A percentile compares a stretch with the other conserved stretches of the same genome.
phyloP scores from a whole-genome alignment of 805 yeast genomes.

The Candida awuae region DNA sequence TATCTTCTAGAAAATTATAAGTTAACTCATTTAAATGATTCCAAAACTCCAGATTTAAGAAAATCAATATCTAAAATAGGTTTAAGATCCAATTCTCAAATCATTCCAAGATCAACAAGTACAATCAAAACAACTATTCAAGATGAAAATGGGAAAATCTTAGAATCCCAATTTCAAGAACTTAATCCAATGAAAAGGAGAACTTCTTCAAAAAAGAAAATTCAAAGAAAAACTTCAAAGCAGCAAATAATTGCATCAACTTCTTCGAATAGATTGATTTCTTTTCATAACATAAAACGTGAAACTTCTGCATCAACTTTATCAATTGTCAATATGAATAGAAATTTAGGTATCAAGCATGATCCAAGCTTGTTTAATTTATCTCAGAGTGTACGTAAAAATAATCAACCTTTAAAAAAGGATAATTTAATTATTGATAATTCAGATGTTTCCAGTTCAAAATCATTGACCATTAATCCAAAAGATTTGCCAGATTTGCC shows the following conservation, averaged over 20 bases:
- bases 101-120: constrained; percentile 25
- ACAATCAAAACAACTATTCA: constrained; percentile 28
- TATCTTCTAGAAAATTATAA: constrained; percentile 29
- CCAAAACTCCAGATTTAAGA: constrained; percentile 1
- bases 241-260: constrained; percentile 36
- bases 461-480: constrained; percentile 16
- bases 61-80: constrained; percentile 9
- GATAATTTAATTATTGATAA: constrained; percentile 1
- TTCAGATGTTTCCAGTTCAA: constrained; percentile 6
- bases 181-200: constrained; percentile 1
- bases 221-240: constrained; percentile 25
- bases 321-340: constrained; percentile 14
- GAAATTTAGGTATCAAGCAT: constrained; percentile 7
- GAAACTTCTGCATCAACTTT: constrained; percentile 8
- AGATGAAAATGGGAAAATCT: constrained; percentile 27
- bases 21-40: constrained; percentile 19
- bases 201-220: background rate
- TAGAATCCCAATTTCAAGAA: constrained; percentile 18
- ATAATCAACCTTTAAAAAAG: background rate
- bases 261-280: constrained; percentile 42
- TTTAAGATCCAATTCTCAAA: background rate
- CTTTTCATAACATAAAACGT: constrained; percentile 28
- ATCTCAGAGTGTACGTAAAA: background rate
- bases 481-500: constrained; percentile 22
- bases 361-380: constrained; percentile 10